Conservation (phyloP, 805 yeast species). For the Hemisphaericaspora nanyangensis region DNA sequence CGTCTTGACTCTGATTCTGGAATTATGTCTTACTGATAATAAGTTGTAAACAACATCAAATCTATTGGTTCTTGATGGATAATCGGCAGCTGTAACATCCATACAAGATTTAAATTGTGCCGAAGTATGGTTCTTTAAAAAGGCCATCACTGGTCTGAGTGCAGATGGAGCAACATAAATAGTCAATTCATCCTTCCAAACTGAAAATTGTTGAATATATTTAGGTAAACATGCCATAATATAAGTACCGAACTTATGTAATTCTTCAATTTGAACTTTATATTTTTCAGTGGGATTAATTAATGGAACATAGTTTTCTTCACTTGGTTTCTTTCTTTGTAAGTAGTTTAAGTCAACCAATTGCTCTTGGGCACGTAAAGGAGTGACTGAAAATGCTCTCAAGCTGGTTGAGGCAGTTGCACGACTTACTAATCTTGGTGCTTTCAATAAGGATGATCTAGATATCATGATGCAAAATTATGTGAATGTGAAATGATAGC, state of each 20-base stretch:
- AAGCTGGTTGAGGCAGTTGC: not conserved
- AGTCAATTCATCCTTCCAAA: constrained; percentile 87
- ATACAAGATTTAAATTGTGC: constrained; percentile 74
- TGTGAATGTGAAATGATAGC: too few relatives aligned
- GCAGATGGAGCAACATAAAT: constrained; percentile 74
- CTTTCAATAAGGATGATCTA: not conserved
- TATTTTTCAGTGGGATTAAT: constrained; percentile 78
- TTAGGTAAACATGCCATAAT: constrained; percentile 77
- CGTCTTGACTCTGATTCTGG: constrained; percentile 84
- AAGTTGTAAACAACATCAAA: constrained; percentile 85
- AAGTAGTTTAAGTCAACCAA: constrained; percentile 32
- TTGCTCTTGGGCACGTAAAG: constrained; percentile 14
- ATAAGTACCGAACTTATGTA: constrained; percentile 79
- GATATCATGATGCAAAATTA: not conserved
- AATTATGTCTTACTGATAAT: constrained; percentile 76
- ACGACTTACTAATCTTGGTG: not conserved
- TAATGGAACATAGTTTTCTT: constrained; percentile 42
- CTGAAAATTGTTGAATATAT: constrained; percentile 76
- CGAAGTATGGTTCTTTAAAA: constrained; percentile 73
- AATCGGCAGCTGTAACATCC: constrained; percentile 86
- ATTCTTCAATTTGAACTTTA: constrained; percentile 60
- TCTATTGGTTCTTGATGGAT: constrained; percentile 77
- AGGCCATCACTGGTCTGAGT: constrained; percentile 63
- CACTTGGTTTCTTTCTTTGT: constrained; percentile 33
- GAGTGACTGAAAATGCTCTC: constrained; percentile 1